A percentile compares a stretch with the other conserved stretches of the same genome.
Conservation (phyloP, 768 basidiomycete species). For the Podaxis carcinomalis region DNA sequence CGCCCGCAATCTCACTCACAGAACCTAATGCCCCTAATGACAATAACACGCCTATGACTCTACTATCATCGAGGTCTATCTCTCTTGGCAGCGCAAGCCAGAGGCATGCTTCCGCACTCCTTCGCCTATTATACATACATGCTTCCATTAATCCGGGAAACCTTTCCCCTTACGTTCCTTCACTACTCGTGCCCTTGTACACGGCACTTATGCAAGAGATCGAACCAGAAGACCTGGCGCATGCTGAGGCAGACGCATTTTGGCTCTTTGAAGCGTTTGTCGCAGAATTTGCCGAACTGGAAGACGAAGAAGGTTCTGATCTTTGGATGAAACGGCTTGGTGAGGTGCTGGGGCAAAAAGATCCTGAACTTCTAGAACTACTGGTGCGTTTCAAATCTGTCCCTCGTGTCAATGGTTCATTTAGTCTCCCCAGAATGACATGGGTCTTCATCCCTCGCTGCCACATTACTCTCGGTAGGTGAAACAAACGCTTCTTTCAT, state of each 20-base stretch:
- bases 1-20: conserved; percentile 34
- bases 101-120: conserved; percentile 56
- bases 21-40: conserved; percentile 25
- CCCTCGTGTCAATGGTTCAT: not conserved
- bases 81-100: conserved; percentile 47
- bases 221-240: conserved; percentile 53
- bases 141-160: conserved; percentile 68
- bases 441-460: conserved; percentile 63
- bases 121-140: conserved; percentile 71
- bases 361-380: conserved; percentile 53
- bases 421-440: conserved; percentile 39
- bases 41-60: conserved; percentile 28
- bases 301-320: conserved; percentile 58
- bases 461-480: conserved; percentile 82
- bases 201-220: conserved; percentile 57
- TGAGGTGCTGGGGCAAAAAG: conserved; percentile 57
- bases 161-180: conserved; percentile 62
- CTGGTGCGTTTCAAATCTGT: conserved; percentile 40
- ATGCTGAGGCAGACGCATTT: conserved; percentile 78
- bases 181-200: conserved; percentile 68
- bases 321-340: conserved; percentile 63
- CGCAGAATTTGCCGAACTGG: conserved; percentile 70
- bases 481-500: not conserved
- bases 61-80: conserved; percentile 43
- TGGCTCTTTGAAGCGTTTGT: conserved; percentile 77